Evolutionary conservation across 225 moss, liverwort and hornwort genomes (phyloP).

Genomic region (Lunularia cruciata): DNA sequence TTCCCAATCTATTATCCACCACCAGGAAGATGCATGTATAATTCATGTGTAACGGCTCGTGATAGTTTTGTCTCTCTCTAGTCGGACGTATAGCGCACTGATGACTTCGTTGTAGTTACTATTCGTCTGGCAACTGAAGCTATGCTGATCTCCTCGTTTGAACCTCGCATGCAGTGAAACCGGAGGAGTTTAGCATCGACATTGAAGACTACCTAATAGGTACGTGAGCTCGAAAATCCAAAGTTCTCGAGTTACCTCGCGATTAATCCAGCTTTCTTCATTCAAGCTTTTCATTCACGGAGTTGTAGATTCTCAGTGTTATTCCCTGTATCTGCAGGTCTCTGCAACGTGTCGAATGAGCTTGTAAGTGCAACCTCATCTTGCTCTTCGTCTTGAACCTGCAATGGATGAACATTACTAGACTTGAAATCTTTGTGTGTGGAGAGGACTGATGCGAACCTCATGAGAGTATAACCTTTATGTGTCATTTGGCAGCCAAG

Average conservation of each 20-base stretch:
- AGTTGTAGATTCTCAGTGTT: slow-evolving; percentile 5
- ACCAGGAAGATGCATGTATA: too few relatives aligned
- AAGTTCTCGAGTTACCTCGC: neutral
- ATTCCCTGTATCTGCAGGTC: slow-evolving; percentile 32
- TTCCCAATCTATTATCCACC: neutral
- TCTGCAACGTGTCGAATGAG: slow-evolving; percentile 57
- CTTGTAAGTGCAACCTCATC: slow-evolving; percentile 46
- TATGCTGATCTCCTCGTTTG: neutral
- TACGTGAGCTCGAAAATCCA: slow-evolving; percentile 24
- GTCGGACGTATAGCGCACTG: neutral
- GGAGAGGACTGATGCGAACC: neutral
- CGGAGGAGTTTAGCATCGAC: slow-evolving; percentile 45
- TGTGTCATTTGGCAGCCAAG: slow-evolving; percentile 38
- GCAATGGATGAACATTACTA: neutral
- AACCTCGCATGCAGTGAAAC: slow-evolving; percentile 33
- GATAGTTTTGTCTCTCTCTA: neutral
- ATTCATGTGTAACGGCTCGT: too few relatives aligned
- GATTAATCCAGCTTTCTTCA: neutral
- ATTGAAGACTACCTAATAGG: slow-evolving; percentile 60
- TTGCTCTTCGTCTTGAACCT: slow-evolving; percentile 12
- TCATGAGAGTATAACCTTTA: neutral
- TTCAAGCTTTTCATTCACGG: neutral
- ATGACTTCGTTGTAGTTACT: neutral
- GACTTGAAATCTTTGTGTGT: neutral
- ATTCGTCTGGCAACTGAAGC: too few relatives aligned